phyloP scores from a whole-genome alignment of 768 basidiomycete species.

The Pleurotus djamor region DNA sequence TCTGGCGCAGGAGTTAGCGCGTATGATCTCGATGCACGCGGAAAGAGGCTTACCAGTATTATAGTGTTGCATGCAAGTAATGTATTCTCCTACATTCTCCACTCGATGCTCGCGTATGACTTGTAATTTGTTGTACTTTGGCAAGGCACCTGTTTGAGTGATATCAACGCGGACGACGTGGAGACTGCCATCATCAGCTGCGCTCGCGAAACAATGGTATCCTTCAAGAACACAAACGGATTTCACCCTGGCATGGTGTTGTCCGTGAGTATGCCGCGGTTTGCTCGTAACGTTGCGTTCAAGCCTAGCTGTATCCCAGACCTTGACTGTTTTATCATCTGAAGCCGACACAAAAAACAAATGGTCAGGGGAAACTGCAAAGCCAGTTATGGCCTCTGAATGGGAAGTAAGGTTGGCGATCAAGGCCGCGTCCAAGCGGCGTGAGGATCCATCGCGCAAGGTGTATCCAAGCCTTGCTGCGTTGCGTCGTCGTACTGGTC shows the following conservation, averaged over 20 bases:
- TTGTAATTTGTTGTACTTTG: constrained; percentile 82
- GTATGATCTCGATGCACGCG: neutral
- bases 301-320: constrained; percentile 91
- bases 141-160: constrained; percentile 61
- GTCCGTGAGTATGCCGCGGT: constrained; percentile 67
- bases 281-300: constrained; percentile 94
- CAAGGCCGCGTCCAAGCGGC: constrained; percentile 73
- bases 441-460: constrained; percentile 56
- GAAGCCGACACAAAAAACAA: constrained; percentile 93
- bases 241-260: constrained; percentile 68
- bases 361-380: constrained; percentile 92
- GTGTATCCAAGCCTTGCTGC: constrained; percentile 67
- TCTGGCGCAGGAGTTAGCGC: constrained; percentile 30
- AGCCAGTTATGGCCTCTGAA: constrained; percentile 70
- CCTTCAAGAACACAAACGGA: constrained; percentile 82
- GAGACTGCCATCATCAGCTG: constrained; percentile 80
- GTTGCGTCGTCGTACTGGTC: constrained; percentile 76
- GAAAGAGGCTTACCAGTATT: constrained; percentile 57
- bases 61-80: constrained; percentile 82
- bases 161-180: constrained; percentile 85
- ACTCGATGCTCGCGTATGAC: constrained; percentile 80
- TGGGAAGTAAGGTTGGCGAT: constrained; percentile 87
- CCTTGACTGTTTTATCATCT: constrained; percentile 90
- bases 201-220: constrained; percentile 86
- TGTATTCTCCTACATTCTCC: constrained; percentile 73